phyloP scores from a whole-genome alignment of 2,329 filamentous ascomycete species.

The Pezicula radicicola region DNA sequence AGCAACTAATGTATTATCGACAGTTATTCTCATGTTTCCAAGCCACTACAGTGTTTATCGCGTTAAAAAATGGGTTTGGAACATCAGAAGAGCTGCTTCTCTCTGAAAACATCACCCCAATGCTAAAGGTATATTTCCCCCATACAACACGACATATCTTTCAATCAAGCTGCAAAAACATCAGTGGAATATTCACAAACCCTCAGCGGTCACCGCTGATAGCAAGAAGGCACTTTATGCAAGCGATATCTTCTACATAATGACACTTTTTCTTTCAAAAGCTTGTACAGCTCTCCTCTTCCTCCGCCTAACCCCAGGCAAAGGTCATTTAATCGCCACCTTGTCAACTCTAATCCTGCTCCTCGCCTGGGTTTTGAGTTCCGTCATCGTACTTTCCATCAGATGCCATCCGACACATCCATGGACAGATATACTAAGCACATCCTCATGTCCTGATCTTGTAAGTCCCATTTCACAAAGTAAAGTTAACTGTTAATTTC shows the following conservation, averaged over 20 bases:
- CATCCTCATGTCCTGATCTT: constrained; percentile 24
- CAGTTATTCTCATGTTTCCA: constrained; percentile 34
- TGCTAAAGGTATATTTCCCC: constrained; percentile 32
- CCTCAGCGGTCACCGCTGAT: background rate
- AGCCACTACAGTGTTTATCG: constrained; percentile 32
- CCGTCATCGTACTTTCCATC: constrained; percentile 36
- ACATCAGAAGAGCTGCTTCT: constrained; percentile 26
- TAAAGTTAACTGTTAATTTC: background rate
- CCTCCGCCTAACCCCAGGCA: constrained; percentile 40
- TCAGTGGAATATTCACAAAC: too few species aligned
- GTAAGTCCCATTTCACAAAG: constrained; percentile 31
- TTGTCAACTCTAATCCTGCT: constrained; percentile 32
- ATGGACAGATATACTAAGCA: constrained; percentile 29
- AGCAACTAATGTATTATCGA: constrained; percentile 11
- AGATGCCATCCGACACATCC: constrained; percentile 36
- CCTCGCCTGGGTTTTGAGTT: constrained; percentile 34
- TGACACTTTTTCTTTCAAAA: constrained; percentile 40
- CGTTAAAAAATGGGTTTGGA: constrained; percentile 37
- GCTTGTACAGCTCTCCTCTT: constrained; percentile 39
- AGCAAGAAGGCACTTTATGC: constrained; percentile 30
- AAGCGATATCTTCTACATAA: constrained; percentile 39
- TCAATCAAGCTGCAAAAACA: background rate
- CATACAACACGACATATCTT: background rate
- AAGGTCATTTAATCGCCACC: constrained; percentile 33
- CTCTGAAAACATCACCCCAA: constrained; percentile 11